Conservation (phyloP, 129 eudicot genomes). For the Scalesia atractyloides region DNA sequence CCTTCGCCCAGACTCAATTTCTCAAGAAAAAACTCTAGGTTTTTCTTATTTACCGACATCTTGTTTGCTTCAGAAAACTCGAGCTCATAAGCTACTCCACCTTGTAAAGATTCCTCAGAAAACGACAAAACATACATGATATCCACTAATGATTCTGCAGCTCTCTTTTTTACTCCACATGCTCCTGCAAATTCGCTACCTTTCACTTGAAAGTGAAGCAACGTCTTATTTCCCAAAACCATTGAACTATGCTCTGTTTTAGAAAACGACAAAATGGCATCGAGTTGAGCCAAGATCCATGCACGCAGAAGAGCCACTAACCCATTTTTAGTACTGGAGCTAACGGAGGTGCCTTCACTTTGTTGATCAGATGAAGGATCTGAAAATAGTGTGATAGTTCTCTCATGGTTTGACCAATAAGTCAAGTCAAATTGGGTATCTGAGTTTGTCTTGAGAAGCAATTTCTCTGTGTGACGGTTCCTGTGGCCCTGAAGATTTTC, state of each 20-base stretch:
- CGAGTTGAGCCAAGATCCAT: constrained; percentile 70
- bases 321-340: constrained; percentile 41
- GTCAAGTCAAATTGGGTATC: constrained; percentile 45
- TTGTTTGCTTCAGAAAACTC: constrained; percentile 39
- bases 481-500: constrained; percentile 42
- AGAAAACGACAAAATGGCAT: constrained; percentile 46
- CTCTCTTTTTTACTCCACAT: constrained; percentile 37
- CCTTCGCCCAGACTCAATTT: constrained; percentile 60
- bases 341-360: constrained; percentile 37
- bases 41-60: constrained; percentile 32
- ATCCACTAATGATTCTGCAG: constrained; percentile 51
- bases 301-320: constrained; percentile 47
- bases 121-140: constrained; percentile 58
- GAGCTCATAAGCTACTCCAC: constrained; percentile 62
- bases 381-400: constrained; percentile 45
- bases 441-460: constrained; percentile 34
- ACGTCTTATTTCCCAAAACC: constrained; percentile 66
- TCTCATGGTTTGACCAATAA: constrained; percentile 69
- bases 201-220: constrained; percentile 66
- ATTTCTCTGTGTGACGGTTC: constrained; percentile 28
- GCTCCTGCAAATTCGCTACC: constrained; percentile 26
- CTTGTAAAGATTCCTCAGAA: constrained; percentile 51
- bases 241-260: constrained; percentile 53
- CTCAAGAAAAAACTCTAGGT: constrained; percentile 48
- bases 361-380: constrained; percentile 39